Evolutionary conservation across 2,329 filamentous ascomycete species (phyloP).

Genomic region (Fusarium torreyae): DNA sequence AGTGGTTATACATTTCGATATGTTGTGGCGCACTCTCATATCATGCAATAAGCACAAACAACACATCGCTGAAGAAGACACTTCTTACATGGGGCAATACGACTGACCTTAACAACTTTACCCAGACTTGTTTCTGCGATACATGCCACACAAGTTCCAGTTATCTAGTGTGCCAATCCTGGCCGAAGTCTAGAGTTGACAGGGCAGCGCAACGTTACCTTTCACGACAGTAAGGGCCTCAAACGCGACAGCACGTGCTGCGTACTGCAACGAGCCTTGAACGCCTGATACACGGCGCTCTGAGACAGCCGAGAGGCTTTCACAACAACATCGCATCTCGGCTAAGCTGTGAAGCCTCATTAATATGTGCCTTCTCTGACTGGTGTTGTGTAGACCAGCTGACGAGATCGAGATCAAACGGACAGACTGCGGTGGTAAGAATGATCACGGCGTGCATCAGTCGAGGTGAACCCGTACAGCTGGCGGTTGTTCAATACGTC

Average conservation of each 20-base stretch:
- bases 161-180: neutral
- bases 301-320: slow-evolving; percentile 18
- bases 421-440: neutral
- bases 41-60: neutral
- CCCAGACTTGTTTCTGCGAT: neutral
- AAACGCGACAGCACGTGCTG: slow-evolving; percentile 1
- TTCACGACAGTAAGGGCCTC: slow-evolving; percentile 1
- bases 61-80: neutral
- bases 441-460: neutral
- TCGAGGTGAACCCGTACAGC: neutral
- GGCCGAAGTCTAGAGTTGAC: neutral
- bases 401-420: slow-evolving; percentile 5
- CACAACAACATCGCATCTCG: slow-evolving; percentile 16
- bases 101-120: neutral
- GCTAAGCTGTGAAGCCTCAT: slow-evolving; percentile 32
- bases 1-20: neutral
- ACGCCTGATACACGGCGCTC: slow-evolving; percentile 16
- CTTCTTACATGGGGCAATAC: neutral
- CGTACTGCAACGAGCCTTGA: slow-evolving; percentile 26
- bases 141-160: neutral
- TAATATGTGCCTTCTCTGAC: neutral
- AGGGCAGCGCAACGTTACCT: slow-evolving; percentile 6
- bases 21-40: neutral
- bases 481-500: neutral
- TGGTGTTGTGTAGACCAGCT: slow-evolving; percentile 19